Evolutionary conservation across 306 rosid genomes (phyloP), one percentile per base, ranked within the genome.

Genomic region (Astragalus glycyphyllos): DNA sequence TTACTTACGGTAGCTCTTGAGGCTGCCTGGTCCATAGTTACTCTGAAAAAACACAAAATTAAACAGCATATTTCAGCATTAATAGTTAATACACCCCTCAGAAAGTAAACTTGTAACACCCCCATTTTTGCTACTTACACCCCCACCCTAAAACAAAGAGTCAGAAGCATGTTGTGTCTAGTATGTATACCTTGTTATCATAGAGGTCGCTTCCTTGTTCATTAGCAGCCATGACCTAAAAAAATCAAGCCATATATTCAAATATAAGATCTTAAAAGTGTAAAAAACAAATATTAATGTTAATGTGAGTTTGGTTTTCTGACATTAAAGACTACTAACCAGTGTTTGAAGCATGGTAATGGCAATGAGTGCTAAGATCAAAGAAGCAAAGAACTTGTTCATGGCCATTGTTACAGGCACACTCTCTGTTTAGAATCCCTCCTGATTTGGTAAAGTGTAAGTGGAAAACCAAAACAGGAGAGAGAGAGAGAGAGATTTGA

Each of bases 281-380:
- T 1, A 26, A 26, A 26, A 26, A 68, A 16, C 7, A 11, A 16
- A 29, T 16, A 37, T 1, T 11, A 9, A 4, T 32, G 58, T 48
- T 11, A 4, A 8, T 40, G 53, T 31, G 62, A 49, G 34, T 67
- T 2, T 58, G 4, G 32, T 3, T 55, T 10, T 40, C 32, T 31
- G 23, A 53, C 40, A 61, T 70, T 32, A 54, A 60, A 34, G 17
- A 69, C 77, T 6, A 44, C 77, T 6, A 44, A 77, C 81, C 81
- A 63, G 0, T 17, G 81, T 71, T 77, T 77, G 81, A 64, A 77
- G 55, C 81, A 77, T 77, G 72, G 81, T 71, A 46, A 77, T 63
- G 14, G 81, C 81, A 71, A 77, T 63, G 72, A 77, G 77, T 7
- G 77, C 77, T 40, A 77, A 63, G 73, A 77, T 54, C 40, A 77